Percentiles rank a stretch among this genome's conserved stretches.
Conservation (phyloP, 2,329 filamentous ascomycete species). For the Pseudogymnoascus sp. region DNA sequence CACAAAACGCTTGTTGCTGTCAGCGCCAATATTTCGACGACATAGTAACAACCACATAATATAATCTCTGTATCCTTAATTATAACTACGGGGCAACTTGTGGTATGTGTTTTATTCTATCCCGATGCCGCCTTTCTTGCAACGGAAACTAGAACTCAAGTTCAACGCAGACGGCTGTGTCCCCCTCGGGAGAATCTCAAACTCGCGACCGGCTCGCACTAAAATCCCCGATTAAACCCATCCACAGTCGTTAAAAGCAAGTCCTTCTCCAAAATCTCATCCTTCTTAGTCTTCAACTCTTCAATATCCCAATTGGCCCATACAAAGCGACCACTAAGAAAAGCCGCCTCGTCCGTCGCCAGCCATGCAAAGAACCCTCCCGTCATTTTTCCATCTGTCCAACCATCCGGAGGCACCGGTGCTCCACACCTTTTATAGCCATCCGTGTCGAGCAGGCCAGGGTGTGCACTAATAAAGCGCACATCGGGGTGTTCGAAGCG, state of each 20-base stretch:
- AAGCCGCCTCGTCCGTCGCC: conserved; percentile 29
- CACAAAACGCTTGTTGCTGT: not conserved
- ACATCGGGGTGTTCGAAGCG: not conserved
- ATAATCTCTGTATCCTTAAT: not conserved
- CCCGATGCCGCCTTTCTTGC: not conserved
- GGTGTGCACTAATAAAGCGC: not conserved
- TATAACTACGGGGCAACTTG: not conserved
- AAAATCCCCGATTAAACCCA: not conserved
- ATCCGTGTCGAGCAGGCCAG: not conserved
- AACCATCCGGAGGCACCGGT: not conserved
- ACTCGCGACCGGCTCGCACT: not conserved
- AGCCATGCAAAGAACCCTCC: conserved; percentile 9
- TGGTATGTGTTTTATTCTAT: too few relatives aligned
- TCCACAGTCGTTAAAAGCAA: not conserved
- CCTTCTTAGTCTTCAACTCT: conserved; percentile 24
- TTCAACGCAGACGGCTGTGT: not conserved
- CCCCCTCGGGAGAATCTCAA: not conserved
- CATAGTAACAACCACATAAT: not conserved
- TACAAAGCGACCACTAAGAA: conserved; percentile 31
- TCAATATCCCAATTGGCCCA: conserved; percentile 36
- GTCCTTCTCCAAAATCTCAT: conserved; percentile 16
- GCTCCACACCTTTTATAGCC: not conserved
- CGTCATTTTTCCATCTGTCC: not conserved
- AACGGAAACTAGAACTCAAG: not conserved
- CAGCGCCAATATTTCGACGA: not conserved